phyloP scores from a whole-genome alignment of 2,329 filamentous ascomycete species.

The Lomentospora prolificans region DNA sequence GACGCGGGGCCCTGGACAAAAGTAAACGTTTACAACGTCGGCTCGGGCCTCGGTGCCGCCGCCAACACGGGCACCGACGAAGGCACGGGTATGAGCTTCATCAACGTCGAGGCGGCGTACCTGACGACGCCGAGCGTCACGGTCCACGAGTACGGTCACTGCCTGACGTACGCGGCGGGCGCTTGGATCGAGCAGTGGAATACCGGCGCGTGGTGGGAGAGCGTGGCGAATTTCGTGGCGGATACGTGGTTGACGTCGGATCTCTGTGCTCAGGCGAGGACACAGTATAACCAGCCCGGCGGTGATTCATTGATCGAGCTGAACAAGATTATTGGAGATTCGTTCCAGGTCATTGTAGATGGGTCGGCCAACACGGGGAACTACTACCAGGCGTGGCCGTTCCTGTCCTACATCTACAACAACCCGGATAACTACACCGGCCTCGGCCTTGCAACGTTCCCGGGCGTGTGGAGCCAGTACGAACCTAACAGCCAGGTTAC shows the following conservation, averaged over 20 bases:
- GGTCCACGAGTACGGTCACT: conserved; percentile 41
- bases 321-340: conserved; percentile 34
- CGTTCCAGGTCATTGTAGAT: conserved; percentile 38
- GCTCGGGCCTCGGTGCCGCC: conserved; percentile 25
- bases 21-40: conserved; percentile 34
- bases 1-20: conserved; percentile 32
- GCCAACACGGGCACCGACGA: conserved; percentile 31
- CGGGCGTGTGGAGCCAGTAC: conserved; percentile 33
- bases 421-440: conserved; percentile 34
- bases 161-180: conserved; percentile 32
- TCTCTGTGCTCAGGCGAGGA: conserved; percentile 29
- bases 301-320: conserved; percentile 30
- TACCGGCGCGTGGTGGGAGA: conserved; percentile 42
- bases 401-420: conserved; percentile 36
- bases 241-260: conserved; percentile 37
- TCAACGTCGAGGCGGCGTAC: conserved; percentile 31
- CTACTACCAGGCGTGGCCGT: conserved; percentile 43
- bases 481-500: conserved; percentile 35
- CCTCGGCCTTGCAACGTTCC: conserved; percentile 30
- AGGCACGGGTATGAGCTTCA: conserved; percentile 27
- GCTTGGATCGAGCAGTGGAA: conserved; percentile 33
- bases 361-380: conserved; percentile 30
- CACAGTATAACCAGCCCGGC: conserved; percentile 22
- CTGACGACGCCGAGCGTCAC: conserved; percentile 29
- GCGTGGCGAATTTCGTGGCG: conserved; percentile 38